phyloP scores from a whole-genome alignment of 345 rosid genomes.

The Sisymbrium altissimum region DNA sequence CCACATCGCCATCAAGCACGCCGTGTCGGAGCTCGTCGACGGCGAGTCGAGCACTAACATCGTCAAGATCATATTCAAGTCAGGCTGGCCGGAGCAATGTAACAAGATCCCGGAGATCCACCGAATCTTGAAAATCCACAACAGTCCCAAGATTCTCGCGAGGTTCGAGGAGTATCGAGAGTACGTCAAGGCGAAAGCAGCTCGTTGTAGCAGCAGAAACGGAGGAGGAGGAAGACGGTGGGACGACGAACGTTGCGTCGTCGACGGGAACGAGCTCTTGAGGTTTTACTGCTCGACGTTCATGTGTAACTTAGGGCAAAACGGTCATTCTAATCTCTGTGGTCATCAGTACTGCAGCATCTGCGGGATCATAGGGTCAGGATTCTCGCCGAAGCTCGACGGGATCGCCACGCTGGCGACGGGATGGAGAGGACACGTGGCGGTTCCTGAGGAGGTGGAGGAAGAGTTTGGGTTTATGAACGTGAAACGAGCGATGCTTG shows the following conservation, averaged over 20 bases:
- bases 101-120: slow-evolving; percentile 45
- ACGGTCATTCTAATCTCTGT: slow-evolving; percentile 54
- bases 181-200: slow-evolving; percentile 67
- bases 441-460: slow-evolving; percentile 72
- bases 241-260: slow-evolving; percentile 85
- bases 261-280: slow-evolving; percentile 94
- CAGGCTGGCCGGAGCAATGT: slow-evolving; percentile 62
- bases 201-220: slow-evolving; percentile 35
- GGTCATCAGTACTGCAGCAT: slow-evolving; percentile 77
- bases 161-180: slow-evolving; percentile 94
- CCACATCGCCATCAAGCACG: slow-evolving; percentile 68
- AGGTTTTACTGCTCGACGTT: slow-evolving; percentile 88
- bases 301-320: slow-evolving; percentile 65
- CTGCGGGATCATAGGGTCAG: slow-evolving; percentile 75
- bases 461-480: slow-evolving; percentile 93
- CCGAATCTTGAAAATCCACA: slow-evolving; percentile 82
- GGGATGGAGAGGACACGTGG: slow-evolving; percentile 84
- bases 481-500: slow-evolving; percentile 86
- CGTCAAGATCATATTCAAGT: slow-evolving; percentile 78
- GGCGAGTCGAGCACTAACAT: slow-evolving; percentile 86
- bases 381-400: slow-evolving; percentile 88
- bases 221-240: slow-evolving; percentile 32
- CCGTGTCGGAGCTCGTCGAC: slow-evolving; percentile 67
- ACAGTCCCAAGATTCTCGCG: slow-evolving; percentile 60
- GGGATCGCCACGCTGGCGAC: slow-evolving; percentile 75